phyloP scores from a whole-genome alignment of 208 protist genomes.

The Crithidia brevicula region DNA sequence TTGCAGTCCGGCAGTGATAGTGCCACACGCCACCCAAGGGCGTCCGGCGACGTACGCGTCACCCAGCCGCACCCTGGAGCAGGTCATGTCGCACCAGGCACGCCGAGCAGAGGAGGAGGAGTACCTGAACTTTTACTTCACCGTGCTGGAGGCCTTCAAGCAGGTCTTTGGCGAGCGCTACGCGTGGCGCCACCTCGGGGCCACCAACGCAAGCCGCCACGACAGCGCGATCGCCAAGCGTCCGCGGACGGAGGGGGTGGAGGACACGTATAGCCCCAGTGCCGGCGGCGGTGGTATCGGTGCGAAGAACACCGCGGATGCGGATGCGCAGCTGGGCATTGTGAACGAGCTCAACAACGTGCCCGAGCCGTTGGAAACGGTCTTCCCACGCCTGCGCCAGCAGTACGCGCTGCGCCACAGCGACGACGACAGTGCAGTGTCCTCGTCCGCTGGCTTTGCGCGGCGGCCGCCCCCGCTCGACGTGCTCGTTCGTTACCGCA shows the following conservation, averaged over 20 bases:
- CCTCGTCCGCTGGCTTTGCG: constrained; percentile 1
- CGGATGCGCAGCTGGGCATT: background rate
- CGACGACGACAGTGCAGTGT: background rate
- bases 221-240: constrained; percentile 19
- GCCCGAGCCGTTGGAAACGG: constrained; percentile 40
- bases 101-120: constrained; percentile 43
- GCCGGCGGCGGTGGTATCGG: background rate
- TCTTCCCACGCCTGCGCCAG: constrained; percentile 42
- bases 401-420: constrained; percentile 19
- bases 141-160: constrained; percentile 60
- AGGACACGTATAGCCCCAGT: background rate
- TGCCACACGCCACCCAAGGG: too few relatives aligned
- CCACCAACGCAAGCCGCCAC: constrained; percentile 69
- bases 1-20: too few relatives aligned
- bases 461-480: constrained; percentile 62
- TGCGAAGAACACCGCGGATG: background rate
- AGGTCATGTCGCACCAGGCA: constrained; percentile 37
- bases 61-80: constrained; percentile 64
- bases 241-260: constrained; percentile 6
- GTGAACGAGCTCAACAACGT: constrained; percentile 38
- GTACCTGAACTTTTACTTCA: constrained; percentile 56
- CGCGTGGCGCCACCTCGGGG: constrained; percentile 71
- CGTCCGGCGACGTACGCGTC: constrained; percentile 48
- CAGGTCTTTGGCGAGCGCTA: constrained; percentile 81
- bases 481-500: constrained; percentile 68